These are phyloP conservation scores for Bipolaris bicolor DNA, from an alignment of 2,329 filamentous ascomycete genomes.

Conservation along the genomic window DNA sequence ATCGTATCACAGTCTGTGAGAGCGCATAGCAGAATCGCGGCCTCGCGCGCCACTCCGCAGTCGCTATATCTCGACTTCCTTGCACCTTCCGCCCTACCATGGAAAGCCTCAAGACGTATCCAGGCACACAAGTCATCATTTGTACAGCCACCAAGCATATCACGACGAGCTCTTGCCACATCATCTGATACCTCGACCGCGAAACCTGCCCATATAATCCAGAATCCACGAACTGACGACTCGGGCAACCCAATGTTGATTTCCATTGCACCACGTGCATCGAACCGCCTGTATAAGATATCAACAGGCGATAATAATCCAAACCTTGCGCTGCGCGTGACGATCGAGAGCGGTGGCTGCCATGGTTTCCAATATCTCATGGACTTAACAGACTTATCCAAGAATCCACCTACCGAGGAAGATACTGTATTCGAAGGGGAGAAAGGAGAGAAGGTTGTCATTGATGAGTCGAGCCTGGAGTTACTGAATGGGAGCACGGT, in stretches of 20 bases:
- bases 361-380: slow-evolving; percentile 98
- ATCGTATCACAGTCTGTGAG: slow-evolving; percentile 13
- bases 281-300: slow-evolving; percentile 71
- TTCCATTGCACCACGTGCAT: slow-evolving; percentile 80
- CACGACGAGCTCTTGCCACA: slow-evolving; percentile 45
- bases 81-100: slow-evolving; percentile 26
- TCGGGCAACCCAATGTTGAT: slow-evolving; percentile 84
- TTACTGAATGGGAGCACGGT: slow-evolving; percentile 92
- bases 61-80: slow-evolving; percentile 43
- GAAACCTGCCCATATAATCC: slow-evolving; percentile 46
- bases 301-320: slow-evolving; percentile 65
- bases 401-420: slow-evolving; percentile 64
- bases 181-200: slow-evolving; percentile 28
- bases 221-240: slow-evolving; percentile 80
- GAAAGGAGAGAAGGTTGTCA: slow-evolving; percentile 75
- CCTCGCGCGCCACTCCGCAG: slow-evolving; percentile 28
- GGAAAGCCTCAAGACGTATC: neutral
- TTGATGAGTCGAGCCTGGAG: slow-evolving; percentile 87
- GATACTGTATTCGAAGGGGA: slow-evolving; percentile 85
- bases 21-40: slow-evolving; percentile 28
- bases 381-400: slow-evolving; percentile 72
- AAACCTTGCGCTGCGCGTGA: slow-evolving; percentile 83
- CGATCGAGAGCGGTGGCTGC: slow-evolving; percentile 91
- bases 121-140: neutral
- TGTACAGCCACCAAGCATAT: slow-evolving; percentile 39